A percentile compares a stretch with the other conserved stretches of the same genome.
Conservation (phyloP, 2,329 filamentous ascomycete genomes). For the Chaetomium globosum region DNA sequence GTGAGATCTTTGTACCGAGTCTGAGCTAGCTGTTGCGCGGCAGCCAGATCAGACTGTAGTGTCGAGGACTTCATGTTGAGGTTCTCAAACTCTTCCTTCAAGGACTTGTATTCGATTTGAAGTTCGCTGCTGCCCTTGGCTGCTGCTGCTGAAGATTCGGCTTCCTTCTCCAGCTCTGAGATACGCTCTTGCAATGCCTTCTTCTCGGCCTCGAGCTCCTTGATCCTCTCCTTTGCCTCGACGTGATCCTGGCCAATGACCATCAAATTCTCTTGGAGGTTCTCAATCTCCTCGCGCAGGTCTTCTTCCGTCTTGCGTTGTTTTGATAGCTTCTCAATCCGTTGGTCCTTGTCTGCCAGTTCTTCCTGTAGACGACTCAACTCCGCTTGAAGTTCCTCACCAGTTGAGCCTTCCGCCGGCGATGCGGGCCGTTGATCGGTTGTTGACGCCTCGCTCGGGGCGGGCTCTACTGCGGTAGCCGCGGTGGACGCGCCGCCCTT, state of each 20-base stretch:
- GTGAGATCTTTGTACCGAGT: constrained; percentile 85
- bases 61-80: constrained; percentile 69
- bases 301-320: constrained; percentile 76
- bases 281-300: constrained; percentile 82
- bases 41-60: constrained; percentile 80
- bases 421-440: constrained; percentile 43
- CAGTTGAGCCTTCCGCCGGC: constrained; percentile 32
- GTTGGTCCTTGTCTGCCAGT: constrained; percentile 66
- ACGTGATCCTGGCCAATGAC: constrained; percentile 82
- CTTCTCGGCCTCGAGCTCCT: constrained; percentile 72
- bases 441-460: constrained; percentile 41
- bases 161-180: constrained; percentile 69
- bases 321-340: constrained; percentile 70
- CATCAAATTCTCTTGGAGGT: constrained; percentile 76
- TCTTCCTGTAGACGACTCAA: constrained; percentile 56
- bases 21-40: constrained; percentile 83
- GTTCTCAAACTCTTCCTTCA: constrained; percentile 63
- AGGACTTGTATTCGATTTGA: constrained; percentile 60
- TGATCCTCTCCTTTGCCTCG: constrained; percentile 74
- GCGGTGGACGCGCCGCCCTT: constrained; percentile 61
- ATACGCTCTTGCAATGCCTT: constrained; percentile 65
- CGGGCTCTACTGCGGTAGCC: constrained; percentile 44
- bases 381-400: constrained; percentile 51
- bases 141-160: constrained; percentile 47
- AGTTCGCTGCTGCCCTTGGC: constrained; percentile 57